Evolutionary conservation across 2,329 filamentous ascomycete species (phyloP), one percentile per base, ranked within the genome.

Genomic region (Sarocladiaceae sp.): DNA sequence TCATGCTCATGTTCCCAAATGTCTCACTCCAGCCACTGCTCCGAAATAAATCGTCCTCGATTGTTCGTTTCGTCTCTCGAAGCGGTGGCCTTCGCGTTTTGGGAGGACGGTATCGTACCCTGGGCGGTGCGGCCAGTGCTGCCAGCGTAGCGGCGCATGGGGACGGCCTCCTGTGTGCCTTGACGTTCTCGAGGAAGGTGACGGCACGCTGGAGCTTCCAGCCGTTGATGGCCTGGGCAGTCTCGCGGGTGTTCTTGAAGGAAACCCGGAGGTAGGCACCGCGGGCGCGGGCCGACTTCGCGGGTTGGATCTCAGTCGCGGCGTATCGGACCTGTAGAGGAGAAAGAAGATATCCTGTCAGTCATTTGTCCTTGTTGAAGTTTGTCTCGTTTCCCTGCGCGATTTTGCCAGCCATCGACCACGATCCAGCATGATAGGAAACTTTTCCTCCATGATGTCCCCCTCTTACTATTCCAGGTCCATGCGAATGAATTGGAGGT

Each of bases 201-300:
- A 97, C 79, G 69, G 94, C 94, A 72, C 94, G 92, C 79, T 90
- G 83, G 71, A 97, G 75, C 83, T 97, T 97, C 91, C 91, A 96
- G 79, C 93, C 93, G 80, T 94, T 97, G 86, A 99, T 96, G 70
- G 92, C 92, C 83, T 97, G 94, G 62, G 95, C 94, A 64, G 93
- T 97, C 84, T 99, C 95, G 72, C 94, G 91, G 74, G 94, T 99
- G 87, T 99, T 99, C 88, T 99, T 99, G 90, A 97, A 99, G 67
- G 90, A 96, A 68, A 97, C 93, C 74, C 94, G 91, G 69, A 99
- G 89, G 84, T 97, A 99, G 75, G 92, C 91, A 78, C 95, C 94
- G 79, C 94, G 92, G 73, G 93, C 88, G 82, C 93, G 90, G 77
- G 94, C 94, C 80, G 90, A 96, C 85, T 96, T 97, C 67, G 86